Evolutionary conservation across 2,329 filamentous ascomycete species (phyloP), one percentile per base, ranked within the genome.

Genomic region (Fusarium ambrosium): DNA sequence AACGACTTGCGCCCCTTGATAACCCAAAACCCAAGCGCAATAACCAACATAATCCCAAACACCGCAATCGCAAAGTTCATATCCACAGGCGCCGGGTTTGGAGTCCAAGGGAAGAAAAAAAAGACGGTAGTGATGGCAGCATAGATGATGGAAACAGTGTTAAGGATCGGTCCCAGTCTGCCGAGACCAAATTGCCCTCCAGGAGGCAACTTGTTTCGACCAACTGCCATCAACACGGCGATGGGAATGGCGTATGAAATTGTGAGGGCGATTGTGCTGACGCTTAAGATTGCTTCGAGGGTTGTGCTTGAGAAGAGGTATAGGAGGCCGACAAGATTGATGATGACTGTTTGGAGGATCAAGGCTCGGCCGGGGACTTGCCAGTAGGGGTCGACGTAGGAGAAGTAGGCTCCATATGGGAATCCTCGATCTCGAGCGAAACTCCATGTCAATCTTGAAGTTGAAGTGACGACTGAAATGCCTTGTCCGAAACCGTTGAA

Each of bases 31-130:
- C 79, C 81, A 2, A 88, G 37, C 0, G 87, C 81, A 6, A 89
- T 81, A 4, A 88, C 79, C 27, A 89, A 66, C 86, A 89, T 87
- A 7, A 89, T 82, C 0, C 86, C 88, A 74, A 89, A 89, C 0
- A 89, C 87, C 0, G 84, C 87, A 74, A 89, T 89, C 2, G 88
- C 88, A 72, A 85, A 89, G 75, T 89, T 89, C 88, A 89, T 89
- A 70, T 89, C 86, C 6, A 79, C 80, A 0, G 82, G 69, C 0
- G 82, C 73, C 0, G 88, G 88, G 62, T 84, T 84, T 0, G 87
- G 88, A 0, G 69, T 70, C 0, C 80, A 80, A 0, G 87, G 87
- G 72, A 89, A 89, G 73, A 89, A 87, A 82, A 89, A 89, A 76
- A 89, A 89, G 14, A 89, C 82, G 0, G 87, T 87, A 0, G 87